These are phyloP conservation scores for Pestalotiopsis fici DNA, from an alignment of 2,329 filamentous ascomycete genomes.

Conservation along the genomic window DNA sequence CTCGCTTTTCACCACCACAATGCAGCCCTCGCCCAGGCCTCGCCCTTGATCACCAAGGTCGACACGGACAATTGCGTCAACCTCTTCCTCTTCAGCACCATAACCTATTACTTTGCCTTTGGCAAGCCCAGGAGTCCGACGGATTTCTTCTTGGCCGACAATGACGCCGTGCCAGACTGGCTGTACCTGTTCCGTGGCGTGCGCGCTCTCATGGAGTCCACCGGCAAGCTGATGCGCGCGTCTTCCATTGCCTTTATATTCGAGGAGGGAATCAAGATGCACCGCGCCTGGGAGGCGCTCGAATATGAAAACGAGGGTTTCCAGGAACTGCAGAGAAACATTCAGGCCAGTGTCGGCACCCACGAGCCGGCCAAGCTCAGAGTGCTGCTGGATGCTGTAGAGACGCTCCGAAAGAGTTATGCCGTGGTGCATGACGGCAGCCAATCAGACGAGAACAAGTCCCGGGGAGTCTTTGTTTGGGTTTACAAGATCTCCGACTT, in stretches of 20 bases:
- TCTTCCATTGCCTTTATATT: not conserved
- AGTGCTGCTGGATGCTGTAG: not conserved
- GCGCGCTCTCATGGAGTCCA: not conserved
- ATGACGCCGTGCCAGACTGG: not conserved
- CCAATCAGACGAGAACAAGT: not conserved
- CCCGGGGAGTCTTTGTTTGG: not conserved
- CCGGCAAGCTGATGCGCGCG: not conserved
- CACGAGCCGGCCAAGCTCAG: not conserved
- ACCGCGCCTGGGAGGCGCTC: not conserved
- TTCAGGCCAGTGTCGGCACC: not conserved
- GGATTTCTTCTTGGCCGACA: not conserved
- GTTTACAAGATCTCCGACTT: not conserved
- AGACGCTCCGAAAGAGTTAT: not conserved
- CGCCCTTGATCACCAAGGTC: not conserved
- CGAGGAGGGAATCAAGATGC: not conserved
- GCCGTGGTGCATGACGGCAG: not conserved
- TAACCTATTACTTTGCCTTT: not conserved
- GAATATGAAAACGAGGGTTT: not conserved
- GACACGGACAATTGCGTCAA: not conserved
- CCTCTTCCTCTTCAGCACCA: conserved; percentile 2
- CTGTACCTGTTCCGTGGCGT: not conserved
- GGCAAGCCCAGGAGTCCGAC: not conserved
- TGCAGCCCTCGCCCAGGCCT: not conserved
- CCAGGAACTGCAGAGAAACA: not conserved
- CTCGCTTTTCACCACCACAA: conserved; percentile 3